Conservation (phyloP, 106 monocot species). For the Cymbidium sinense region DNA sequence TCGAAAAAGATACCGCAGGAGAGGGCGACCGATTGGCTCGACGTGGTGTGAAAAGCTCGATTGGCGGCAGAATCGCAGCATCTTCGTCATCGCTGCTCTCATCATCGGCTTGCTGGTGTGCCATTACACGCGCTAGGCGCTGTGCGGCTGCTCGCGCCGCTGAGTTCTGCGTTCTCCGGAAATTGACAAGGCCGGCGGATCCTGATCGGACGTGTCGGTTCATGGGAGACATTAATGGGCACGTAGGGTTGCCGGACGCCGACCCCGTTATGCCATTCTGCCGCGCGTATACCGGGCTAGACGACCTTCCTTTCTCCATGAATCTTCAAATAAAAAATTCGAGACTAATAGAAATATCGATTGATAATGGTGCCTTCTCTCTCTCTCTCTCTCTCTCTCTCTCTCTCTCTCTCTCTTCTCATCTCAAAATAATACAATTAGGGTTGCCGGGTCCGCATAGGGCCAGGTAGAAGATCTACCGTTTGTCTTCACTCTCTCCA, state of each 20-base stretch:
- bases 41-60: conserved; percentile 43
- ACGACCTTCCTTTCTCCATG: not conserved
- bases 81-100: conserved; percentile 20
- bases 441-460: not conserved
- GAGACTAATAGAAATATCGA: not conserved
- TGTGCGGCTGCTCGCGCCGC: conserved; percentile 52
- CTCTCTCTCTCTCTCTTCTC: too few relatives aligned
- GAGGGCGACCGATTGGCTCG: conserved; percentile 35
- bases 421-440: not conserved
- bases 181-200: conserved; percentile 16
- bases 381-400: not conserved
- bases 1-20: conserved; percentile 21
- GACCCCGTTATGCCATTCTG: conserved; percentile 16
- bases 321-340: not conserved
- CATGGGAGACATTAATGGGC: conserved; percentile 33
- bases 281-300: not conserved
- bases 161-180: conserved; percentile 40
- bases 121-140: conserved; percentile 54
- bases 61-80: not conserved
- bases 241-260: conserved; percentile 6
- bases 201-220: conserved; percentile 44
- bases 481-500: not conserved
- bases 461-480: not conserved
- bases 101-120: conserved; percentile 17
- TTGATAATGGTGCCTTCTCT: not conserved